Base-by-base conservation (phyloP, 352 stramenopile genomes). In the Phytophthora nicotianae region DNA sequence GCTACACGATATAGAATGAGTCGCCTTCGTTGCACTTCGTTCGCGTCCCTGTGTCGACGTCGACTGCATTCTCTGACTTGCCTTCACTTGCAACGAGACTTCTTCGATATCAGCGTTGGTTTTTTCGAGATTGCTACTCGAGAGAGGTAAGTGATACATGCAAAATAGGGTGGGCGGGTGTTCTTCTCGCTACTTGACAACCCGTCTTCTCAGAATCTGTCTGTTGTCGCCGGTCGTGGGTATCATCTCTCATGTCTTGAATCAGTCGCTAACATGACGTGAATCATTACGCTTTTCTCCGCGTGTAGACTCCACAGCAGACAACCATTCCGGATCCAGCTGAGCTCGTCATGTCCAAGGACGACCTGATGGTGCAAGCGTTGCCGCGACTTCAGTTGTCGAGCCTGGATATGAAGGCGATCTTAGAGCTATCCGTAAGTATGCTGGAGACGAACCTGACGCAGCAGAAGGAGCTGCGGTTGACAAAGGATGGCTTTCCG, bases 371-470 rank as follows among this genome's bases (percentile, higher is more conserved):
- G 61, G 51, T 24, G n/a, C 47, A 83, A 32, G 56, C 64, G 24
- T 58, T 83, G 45, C 65, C 73, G 16, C 64, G 41, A 13, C 65
- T 88, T 46, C 33, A 75, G 51, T 53, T 86, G 33, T 76, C 68
- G 10, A 55, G 38, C 4, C 7, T 50, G 20, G 51, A 66, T n/a
- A 70, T 78, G 50, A 67, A 82, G 38, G 55, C 65, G 10, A 74
- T 83, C 6, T 55, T 67, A 29, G 71, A 75, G 52, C 48, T 83
- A 32, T 72, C 72, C 3, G 51, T 62, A 24, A 70, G 46, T 42
- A 63, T 80, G 10, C 50, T 80, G 23, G 60, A 80, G 56, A 72
- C 81, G n/a, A 82, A 81, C 35, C 45, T 89, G 23, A 49, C 40
- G 50, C 75, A 86, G 49, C 81, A 79, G 20, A 75, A 82, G 46